Percentiles rank a stretch among this genome's conserved stretches.
phyloP scores from a whole-genome alignment of 495 filamentous ascomycete species.

The Podospora tetraspora region DNA sequence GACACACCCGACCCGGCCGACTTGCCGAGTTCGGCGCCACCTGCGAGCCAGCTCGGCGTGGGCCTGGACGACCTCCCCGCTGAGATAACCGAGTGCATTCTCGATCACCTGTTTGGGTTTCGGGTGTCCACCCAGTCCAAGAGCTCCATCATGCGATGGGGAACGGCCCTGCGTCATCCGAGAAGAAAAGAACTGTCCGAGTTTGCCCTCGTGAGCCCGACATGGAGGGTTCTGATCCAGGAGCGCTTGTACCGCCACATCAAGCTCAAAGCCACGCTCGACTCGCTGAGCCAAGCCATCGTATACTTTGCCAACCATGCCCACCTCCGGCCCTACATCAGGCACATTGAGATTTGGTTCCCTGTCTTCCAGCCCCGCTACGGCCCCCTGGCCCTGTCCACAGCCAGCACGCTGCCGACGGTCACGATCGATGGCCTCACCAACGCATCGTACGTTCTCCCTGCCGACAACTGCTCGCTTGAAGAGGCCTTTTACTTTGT shows the following conservation, averaged over 20 bases:
- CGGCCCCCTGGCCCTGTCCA: constrained; percentile 37
- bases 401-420: constrained; percentile 39
- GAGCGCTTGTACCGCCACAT: constrained; percentile 66
- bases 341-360: constrained; percentile 69
- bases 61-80: constrained; percentile 55
- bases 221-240: constrained; percentile 62
- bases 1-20: constrained; percentile 23
- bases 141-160: constrained; percentile 53
- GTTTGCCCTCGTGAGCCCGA: constrained; percentile 54
- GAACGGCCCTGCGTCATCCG: constrained; percentile 60
- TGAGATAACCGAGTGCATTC: constrained; percentile 66
- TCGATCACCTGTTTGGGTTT: constrained; percentile 64
- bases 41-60: constrained; percentile 34
- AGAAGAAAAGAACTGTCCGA: constrained; percentile 60
- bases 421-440: constrained; percentile 45
- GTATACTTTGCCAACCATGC: constrained; percentile 53
- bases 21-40: constrained; percentile 18
- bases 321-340: constrained; percentile 57
- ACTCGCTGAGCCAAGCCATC: constrained; percentile 49
- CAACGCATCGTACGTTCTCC: constrained; percentile 48
- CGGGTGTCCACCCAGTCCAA: constrained; percentile 53
- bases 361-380: constrained; percentile 60
- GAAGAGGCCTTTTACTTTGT: constrained; percentile 62
- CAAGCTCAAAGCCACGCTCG: constrained; percentile 64
- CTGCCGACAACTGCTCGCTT: constrained; percentile 59